Evolutionary conservation across 768 basidiomycete genomes (phyloP).

Genomic region (Mycena latifolia): DNA sequence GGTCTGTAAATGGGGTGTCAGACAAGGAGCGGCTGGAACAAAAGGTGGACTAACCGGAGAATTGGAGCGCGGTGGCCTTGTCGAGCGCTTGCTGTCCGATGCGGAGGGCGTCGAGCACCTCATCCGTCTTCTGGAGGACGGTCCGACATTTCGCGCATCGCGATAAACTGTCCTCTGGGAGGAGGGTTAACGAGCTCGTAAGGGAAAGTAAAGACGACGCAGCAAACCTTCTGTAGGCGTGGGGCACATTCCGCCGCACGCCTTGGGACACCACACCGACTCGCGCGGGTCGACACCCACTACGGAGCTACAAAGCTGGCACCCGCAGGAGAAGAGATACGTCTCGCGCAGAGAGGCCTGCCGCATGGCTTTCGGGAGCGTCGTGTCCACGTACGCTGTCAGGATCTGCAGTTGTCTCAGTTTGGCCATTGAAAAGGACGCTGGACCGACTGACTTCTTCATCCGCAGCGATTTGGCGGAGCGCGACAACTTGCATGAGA

Average conservation of each 20-base stretch:
- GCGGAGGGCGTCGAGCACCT: slow-evolving; percentile 72
- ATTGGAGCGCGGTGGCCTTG: slow-evolving; percentile 76
- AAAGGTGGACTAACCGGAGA: slow-evolving; percentile 57
- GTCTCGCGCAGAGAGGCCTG: slow-evolving; percentile 72
- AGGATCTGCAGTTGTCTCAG: slow-evolving; percentile 63
- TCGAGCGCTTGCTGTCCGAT: slow-evolving; percentile 82
- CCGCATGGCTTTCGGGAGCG: slow-evolving; percentile 69
- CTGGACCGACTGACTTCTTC: slow-evolving; percentile 74
- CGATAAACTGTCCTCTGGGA: slow-evolving; percentile 59
- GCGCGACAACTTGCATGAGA: slow-evolving; percentile 77
- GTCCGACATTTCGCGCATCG: slow-evolving; percentile 70
- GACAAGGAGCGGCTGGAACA: neutral
- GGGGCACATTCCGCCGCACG: slow-evolving; percentile 74
- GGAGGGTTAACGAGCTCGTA: neutral
- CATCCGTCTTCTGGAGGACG: slow-evolving; percentile 59
- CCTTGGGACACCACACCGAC: slow-evolving; percentile 75
- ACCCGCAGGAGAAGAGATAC: slow-evolving; percentile 84
- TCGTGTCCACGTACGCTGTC: slow-evolving; percentile 89
- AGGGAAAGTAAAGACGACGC: neutral
- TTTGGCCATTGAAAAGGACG: neutral
- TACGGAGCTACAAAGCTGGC: slow-evolving; percentile 63
- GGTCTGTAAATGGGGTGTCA: slow-evolving; percentile 56
- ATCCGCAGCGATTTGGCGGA: slow-evolving; percentile 69
- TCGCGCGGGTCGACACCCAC: slow-evolving; percentile 71
- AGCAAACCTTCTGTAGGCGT: slow-evolving; percentile 70